Base-by-base conservation (phyloP, 108 stramenopile species). In the Seminavis robusta region DNA sequence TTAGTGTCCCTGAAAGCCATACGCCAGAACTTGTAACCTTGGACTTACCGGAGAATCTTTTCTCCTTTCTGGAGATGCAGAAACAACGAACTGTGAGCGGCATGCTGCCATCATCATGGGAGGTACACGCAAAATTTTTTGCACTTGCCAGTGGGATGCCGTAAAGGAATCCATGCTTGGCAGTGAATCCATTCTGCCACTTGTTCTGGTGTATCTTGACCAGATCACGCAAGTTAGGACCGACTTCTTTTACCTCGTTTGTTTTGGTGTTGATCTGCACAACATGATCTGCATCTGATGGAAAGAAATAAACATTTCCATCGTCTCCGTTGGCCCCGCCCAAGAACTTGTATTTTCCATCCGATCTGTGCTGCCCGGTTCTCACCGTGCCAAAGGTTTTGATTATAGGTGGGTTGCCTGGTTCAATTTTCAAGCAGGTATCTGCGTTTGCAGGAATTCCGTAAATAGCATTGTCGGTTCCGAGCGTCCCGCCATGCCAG, bases 311-410 rank as follows among this genome's bases (percentile, higher is more conserved):
- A 0, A 92, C 83, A 6, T 71, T 55, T 1, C 88, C 85, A 41
- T 92, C 86, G 34, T 56, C 66, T 1, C 82, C 83, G 10, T 62
- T 67, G 16, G 80, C 91, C n/a, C n/a, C n/a, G 6, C 75, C 81
- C 42, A 95, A 47, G 67, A 74, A 95, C 52, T 95, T 95, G 73
- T 95, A 95, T 59, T 86, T 92, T 17, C 78, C 73, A 72, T 92
- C 90, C n/a, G n/a, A 46, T 26, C 94, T 57, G 63, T 95, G 94
- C 7, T 77, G 55, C 1, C 94, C 94, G 7, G 86, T 76, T 43
- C 52, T 47, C 17, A 59, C 5, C 17, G 6, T 26, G 4, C n/a
- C n/a, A n/a, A n/a, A n/a, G n/a, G n/a, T n/a, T n/a, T n/a, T n/a
- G 21, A 47, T 53, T 3, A 54, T 23, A 33, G 33, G 61, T 20